Base-by-base conservation (phyloP, 225 moss, liverwort and hornwort genomes). In the Polytrichum formosum region DNA sequence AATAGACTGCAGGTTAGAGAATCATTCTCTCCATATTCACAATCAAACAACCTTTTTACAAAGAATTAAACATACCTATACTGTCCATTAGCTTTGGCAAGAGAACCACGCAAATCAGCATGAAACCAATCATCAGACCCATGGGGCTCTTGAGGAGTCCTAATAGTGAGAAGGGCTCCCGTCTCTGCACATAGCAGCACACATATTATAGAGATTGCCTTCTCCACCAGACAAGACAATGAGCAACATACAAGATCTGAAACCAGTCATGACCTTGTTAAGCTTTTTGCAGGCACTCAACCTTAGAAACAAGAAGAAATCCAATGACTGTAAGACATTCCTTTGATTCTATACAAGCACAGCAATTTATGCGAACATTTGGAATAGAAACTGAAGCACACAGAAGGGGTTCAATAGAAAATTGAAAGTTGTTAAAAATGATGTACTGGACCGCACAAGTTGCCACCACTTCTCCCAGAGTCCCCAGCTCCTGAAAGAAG, bases 81-180 rank as follows among this genome's bases (percentile, higher is more conserved):
- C 91, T 94, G 62, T 94, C 94, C 91, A 94, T 91, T 3, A 93
- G 87, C 77, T 82, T 94, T 46, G 98, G 94, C 64, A 98, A 73
- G 26, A 98, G 88, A 73, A 94, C 73, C 66, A 94, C 78, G 16
- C 90, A 91, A 73, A 98, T 54, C 23, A 92, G 27, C 94, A 94
- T 98, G 69, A 94, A 98, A 54, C 81, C 92, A 56, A 93, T 91
- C 94, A 92, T 94, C 74, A 98, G 66, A 64, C 98, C 98, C 98
- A 98, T 98, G 2, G 98, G 98, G 71, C 94, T 98, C 83, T 94
- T 98, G 64, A 94, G 55, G 54, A 98, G 75, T 72, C 75, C 74
- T 30, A 91, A 66, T 59, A 83, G 75, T 30, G 98, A 98, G 70
- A 94, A 87, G 18, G 98, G 92, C 73, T 94, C 98, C 28, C 94